Conservation (phyloP, 129 eudicot species). For the Pseudognaphalium luteoalbum region DNA sequence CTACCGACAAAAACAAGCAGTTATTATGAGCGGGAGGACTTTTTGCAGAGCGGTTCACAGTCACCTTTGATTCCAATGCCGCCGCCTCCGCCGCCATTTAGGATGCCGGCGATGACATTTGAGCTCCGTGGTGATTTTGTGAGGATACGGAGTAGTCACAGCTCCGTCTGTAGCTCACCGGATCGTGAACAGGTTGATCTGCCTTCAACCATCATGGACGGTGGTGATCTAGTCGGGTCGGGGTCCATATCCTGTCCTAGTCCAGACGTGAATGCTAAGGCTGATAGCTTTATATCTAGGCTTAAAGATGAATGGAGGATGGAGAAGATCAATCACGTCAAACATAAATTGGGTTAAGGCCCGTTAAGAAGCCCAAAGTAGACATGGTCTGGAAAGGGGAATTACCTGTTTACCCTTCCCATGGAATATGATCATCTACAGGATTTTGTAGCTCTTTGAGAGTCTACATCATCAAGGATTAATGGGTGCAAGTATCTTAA, state of each 20-base stretch:
- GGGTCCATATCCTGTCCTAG: slow-evolving; percentile 32
- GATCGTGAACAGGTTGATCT: slow-evolving; percentile 52
- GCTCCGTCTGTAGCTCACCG: slow-evolving; percentile 75
- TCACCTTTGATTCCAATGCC: slow-evolving; percentile 58
- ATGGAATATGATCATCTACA: neutral
- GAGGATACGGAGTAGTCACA: slow-evolving; percentile 48
- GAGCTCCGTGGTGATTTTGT: slow-evolving; percentile 59
- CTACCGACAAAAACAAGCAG: slow-evolving; percentile 48
- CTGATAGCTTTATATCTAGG: slow-evolving; percentile 42
- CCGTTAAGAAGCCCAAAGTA: slow-evolving; percentile 18
- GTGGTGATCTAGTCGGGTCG: slow-evolving; percentile 22
- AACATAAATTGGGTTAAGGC: slow-evolving; percentile 21
- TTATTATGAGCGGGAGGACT: slow-evolving; percentile 42
- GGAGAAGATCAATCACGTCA: slow-evolving; percentile 22
- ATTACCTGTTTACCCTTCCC: slow-evolving; percentile 10
- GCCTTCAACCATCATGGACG: slow-evolving; percentile 25
- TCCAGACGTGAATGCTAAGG: slow-evolving; percentile 42
- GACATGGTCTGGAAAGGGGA: neutral
- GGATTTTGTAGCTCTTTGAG: slow-evolving; percentile 1
- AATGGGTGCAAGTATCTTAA: neutral
- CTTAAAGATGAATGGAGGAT: slow-evolving; percentile 45
- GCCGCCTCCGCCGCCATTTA: slow-evolving; percentile 78
- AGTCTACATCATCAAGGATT: neutral
- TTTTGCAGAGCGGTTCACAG: slow-evolving; percentile 44
- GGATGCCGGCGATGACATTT: slow-evolving; percentile 49